Evolutionary conservation across 441 rosid genomes (phyloP).

Genomic region (Pelargonium myrrhifolium): DNA sequence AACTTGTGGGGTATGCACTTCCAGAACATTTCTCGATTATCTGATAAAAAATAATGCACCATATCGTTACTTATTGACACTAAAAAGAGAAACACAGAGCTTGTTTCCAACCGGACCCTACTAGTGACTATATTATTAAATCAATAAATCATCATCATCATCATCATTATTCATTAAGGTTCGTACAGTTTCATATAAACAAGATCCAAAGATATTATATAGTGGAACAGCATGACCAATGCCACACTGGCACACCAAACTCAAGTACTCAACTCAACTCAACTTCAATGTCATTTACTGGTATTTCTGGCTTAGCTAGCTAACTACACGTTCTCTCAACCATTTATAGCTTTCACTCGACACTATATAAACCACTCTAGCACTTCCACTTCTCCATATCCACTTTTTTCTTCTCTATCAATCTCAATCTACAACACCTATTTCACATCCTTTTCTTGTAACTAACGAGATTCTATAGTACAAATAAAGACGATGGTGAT

Average conservation of each 20-base stretch:
- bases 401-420: conserved; percentile 11
- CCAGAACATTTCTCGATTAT: conserved; percentile 15
- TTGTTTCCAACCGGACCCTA: conserved; percentile 10
- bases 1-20: conserved; percentile 55
- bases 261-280: conserved; percentile 26
- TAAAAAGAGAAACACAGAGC: neutral
- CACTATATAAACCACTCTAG: conserved; percentile 35
- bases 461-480: neutral
- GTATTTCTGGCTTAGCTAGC: neutral
- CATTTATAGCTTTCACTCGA: conserved; percentile 30
- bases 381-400: conserved; percentile 18
- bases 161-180: conserved; percentile 21
- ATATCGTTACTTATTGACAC: conserved; percentile 8
- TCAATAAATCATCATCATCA: no score
- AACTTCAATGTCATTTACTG: neutral
- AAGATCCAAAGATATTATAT: conserved; percentile 20
- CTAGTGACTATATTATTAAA: conserved; percentile 15
- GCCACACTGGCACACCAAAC: conserved; percentile 31
- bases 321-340: conserved; percentile 40
- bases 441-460: no score
- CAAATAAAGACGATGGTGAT: conserved; percentile 12
- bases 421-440: neutral
- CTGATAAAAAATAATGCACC: conserved; percentile 25
- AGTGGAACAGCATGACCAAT: conserved; percentile 18
- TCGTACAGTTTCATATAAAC: conserved; percentile 58